A percentile compares a stretch with the other conserved stretches of the same genome.
Evolutionary conservation across 2,329 filamentous ascomycete genomes (phyloP).

Genomic region (Penicillium palitans): DNA sequence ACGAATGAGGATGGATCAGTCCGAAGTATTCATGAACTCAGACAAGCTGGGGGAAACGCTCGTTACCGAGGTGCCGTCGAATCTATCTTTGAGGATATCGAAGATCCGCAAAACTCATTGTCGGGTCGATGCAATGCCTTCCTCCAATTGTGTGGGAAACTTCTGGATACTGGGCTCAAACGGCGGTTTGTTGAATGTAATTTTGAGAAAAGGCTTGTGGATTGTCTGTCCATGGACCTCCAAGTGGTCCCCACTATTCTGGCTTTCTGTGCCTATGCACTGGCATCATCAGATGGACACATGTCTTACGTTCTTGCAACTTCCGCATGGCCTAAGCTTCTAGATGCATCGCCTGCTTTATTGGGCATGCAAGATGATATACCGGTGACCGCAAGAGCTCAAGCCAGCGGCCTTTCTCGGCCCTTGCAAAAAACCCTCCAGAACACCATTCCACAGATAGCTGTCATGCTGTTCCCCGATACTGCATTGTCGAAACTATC

Average conservation of each 20-base stretch:
- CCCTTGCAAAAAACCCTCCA: slow-evolving; percentile 32
- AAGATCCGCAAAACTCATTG: slow-evolving; percentile 46
- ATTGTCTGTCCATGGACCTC: slow-evolving; percentile 58
- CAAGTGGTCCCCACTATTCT: slow-evolving; percentile 49
- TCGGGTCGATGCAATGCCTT: slow-evolving; percentile 55
- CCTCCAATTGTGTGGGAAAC: slow-evolving; percentile 56
- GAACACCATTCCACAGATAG: slow-evolving; percentile 25
- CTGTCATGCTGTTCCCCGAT: slow-evolving; percentile 29
- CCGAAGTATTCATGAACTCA: slow-evolving; percentile 62
- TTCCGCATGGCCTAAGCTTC: slow-evolving; percentile 35
- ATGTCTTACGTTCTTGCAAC: slow-evolving; percentile 32
- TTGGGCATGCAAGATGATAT: slow-evolving; percentile 34
- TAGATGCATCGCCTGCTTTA: slow-evolving; percentile 30
- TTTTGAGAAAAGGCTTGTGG: slow-evolving; percentile 67
- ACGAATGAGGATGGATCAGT: slow-evolving; percentile 47
- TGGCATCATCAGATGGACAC: slow-evolving; percentile 31
- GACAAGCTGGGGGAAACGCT: slow-evolving; percentile 58
- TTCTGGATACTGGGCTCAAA: slow-evolving; percentile 45
- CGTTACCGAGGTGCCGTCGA: slow-evolving; percentile 58
- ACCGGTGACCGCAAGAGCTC: slow-evolving; percentile 22
- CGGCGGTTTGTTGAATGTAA: slow-evolving; percentile 69
- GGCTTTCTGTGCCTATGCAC: slow-evolving; percentile 34
- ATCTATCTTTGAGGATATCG: slow-evolving; percentile 60
- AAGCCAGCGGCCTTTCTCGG: slow-evolving; percentile 31
- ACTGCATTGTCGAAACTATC: slow-evolving; percentile 24